phyloP scores from a whole-genome alignment of 2,329 filamentous ascomycete genomes.

The Trichoderma koningiopsis region DNA sequence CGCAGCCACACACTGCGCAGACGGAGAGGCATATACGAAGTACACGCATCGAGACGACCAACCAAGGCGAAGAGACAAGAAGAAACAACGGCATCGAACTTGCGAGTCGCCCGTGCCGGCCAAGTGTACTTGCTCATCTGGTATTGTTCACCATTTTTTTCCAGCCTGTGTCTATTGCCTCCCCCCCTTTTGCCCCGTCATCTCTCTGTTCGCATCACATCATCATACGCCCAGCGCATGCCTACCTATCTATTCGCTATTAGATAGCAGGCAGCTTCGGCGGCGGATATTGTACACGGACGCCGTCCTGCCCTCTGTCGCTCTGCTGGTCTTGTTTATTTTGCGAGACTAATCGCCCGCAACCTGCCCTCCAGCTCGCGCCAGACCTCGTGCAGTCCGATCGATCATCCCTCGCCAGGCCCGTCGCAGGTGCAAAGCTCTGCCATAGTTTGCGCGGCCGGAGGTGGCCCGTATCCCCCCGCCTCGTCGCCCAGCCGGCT shows the following conservation, averaged over 20 bases:
- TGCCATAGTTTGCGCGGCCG: slow-evolving; percentile 8
- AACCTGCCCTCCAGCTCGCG: slow-evolving; percentile 17
- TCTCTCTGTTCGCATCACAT: slow-evolving; percentile 6
- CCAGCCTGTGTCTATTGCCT: background rate
- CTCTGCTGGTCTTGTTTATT: slow-evolving; percentile 6
- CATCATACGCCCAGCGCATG: slow-evolving; percentile 1
- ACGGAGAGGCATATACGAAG: slow-evolving; percentile 4
- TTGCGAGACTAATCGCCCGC: slow-evolving; percentile 17
- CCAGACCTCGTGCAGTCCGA: slow-evolving; percentile 17
- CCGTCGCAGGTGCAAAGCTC: slow-evolving; percentile 8
- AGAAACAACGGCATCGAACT: background rate
- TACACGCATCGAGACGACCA: slow-evolving; percentile 1
- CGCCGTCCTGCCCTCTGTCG: background rate
- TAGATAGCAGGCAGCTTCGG: background rate
- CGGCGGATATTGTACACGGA: slow-evolving; percentile 10
- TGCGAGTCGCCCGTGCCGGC: background rate
- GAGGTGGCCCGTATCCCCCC: slow-evolving; percentile 21
- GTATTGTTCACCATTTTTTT: slow-evolving; percentile 7
- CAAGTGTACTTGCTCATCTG: slow-evolving; percentile 9
- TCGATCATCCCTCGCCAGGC: slow-evolving; percentile 12
- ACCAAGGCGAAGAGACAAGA: background rate
- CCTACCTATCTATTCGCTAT: background rate
- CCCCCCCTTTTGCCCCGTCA: background rate
- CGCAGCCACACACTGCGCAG: slow-evolving; percentile 11
- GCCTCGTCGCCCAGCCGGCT: slow-evolving; percentile 10